Evolutionary conservation across 2,329 filamentous ascomycete species (phyloP).

Genomic region (Aspergillus intermedius): DNA sequence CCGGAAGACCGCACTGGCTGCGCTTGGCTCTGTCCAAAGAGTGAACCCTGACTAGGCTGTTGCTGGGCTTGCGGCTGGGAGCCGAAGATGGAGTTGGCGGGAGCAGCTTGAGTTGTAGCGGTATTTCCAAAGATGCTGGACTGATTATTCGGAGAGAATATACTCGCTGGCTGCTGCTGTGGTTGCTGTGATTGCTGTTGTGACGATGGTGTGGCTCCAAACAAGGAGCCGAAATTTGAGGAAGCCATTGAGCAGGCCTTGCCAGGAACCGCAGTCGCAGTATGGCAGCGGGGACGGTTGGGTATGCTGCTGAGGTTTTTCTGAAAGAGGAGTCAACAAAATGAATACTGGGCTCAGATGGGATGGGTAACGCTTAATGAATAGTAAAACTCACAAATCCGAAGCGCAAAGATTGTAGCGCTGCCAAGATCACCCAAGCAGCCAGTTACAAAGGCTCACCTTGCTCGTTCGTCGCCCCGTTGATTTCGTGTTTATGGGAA

Average conservation of each 20-base stretch:
- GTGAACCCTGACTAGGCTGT: conserved; percentile 19
- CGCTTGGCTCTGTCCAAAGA: conserved; percentile 22
- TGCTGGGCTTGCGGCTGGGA: conserved; percentile 20
- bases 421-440: neutral
- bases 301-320: no score
- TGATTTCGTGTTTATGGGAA: neutral
- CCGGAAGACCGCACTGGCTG: conserved; percentile 18
- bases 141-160: conserved; percentile 22
- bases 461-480: neutral
- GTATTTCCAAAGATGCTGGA: conserved; percentile 21
- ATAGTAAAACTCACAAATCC: no score
- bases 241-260: conserved; percentile 10
- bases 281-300: no score
- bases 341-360: no score
- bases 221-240: conserved; percentile 21
- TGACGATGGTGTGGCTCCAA: conserved; percentile 18
- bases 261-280: neutral
- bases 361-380: no score
- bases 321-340: no score
- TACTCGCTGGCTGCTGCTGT: conserved; percentile 15
- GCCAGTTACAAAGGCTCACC: neutral
- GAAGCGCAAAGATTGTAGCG: no score
- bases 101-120: conserved; percentile 16
- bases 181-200: neutral
- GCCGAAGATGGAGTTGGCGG: conserved; percentile 20